phyloP scores from a whole-genome alignment of 306 rosid genomes.

The Pterocarpus macrocarpus region DNA sequence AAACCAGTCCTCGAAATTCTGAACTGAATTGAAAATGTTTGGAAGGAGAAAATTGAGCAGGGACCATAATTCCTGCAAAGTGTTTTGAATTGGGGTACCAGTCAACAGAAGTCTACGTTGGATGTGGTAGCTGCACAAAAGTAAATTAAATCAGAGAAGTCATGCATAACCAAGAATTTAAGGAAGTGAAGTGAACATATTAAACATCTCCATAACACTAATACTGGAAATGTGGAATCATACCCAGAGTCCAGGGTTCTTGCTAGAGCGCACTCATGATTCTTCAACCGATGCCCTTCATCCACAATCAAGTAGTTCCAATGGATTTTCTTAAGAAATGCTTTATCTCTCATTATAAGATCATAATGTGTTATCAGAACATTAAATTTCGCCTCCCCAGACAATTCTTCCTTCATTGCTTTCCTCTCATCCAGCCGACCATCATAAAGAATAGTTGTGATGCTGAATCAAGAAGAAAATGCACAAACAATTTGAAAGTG shows the following conservation, averaged over 20 bases:
- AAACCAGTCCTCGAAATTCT: constrained; percentile 94
- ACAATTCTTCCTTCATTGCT: constrained; percentile 81
- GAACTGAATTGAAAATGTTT: constrained; percentile 92
- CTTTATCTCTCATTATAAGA: constrained; percentile 91
- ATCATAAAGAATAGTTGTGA: constrained; percentile 78
- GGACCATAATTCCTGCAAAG: constrained; percentile 97
- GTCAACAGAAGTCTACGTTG: constrained; percentile 90
- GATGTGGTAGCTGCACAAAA: constrained; percentile 77
- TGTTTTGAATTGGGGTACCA: constrained; percentile 97
- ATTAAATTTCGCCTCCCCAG: constrained; percentile 85
- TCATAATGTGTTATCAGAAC: constrained; percentile 94
- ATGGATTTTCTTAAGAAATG: constrained; percentile 83
- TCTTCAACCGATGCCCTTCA: constrained; percentile 95
- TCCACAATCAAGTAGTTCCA: constrained; percentile 94
- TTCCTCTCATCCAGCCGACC: constrained; percentile 92
- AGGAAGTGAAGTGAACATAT: constrained; percentile 4
- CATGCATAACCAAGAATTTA: constrained; percentile 16
- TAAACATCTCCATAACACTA: constrained; percentile 26
- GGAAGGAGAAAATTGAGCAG: constrained; percentile 98
- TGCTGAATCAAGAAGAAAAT: constrained; percentile 62
- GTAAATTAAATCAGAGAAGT: constrained; percentile 24
- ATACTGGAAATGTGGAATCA: constrained; percentile 38
- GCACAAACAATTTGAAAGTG: constrained; percentile 37
- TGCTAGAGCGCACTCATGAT: constrained; percentile 92
- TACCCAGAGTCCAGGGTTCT: constrained; percentile 91